Conservation (phyloP, 768 basidiomycete genomes). For the Naganishia onofrii region DNA sequence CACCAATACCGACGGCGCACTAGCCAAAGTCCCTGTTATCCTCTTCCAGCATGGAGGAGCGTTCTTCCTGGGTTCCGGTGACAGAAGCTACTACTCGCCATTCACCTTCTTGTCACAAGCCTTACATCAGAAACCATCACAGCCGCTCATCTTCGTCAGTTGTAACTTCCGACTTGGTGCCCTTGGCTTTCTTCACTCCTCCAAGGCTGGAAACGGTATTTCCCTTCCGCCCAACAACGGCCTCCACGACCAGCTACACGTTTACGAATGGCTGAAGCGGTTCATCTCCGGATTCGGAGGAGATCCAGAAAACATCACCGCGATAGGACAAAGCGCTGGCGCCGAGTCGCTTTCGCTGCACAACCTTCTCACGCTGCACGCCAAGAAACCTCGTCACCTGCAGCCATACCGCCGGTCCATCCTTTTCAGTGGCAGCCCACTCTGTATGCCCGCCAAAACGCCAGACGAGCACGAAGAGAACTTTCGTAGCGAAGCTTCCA, state of each 20-base stretch:
- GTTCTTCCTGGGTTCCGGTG: slow-evolving; percentile 25
- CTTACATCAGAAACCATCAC: background rate
- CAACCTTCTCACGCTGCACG: background rate
- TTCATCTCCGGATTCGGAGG: slow-evolving; percentile 33
- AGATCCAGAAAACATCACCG: slow-evolving; percentile 32
- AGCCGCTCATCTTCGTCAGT: slow-evolving; percentile 31
- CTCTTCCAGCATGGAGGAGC: slow-evolving; percentile 26
- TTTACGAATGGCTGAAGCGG: slow-evolving; percentile 30
- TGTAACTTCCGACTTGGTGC: slow-evolving; percentile 34
- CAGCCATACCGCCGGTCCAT: slow-evolving; percentile 15
- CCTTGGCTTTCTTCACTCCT: slow-evolving; percentile 29
- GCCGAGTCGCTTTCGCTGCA: slow-evolving; percentile 18
- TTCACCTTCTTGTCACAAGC: slow-evolving; percentile 15
- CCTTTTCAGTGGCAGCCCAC: slow-evolving; percentile 18
- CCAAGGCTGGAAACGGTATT: background rate
- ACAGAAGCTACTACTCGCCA: slow-evolving; percentile 21
- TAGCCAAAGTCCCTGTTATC: slow-evolving; percentile 7
- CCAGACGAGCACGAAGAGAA: slow-evolving; percentile 12
- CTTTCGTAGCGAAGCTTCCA: slow-evolving; percentile 1
- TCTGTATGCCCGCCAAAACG: slow-evolving; percentile 28
- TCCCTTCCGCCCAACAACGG: slow-evolving; percentile 28
- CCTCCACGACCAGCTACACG: slow-evolving; percentile 29
- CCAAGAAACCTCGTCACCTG: background rate
- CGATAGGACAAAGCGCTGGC: slow-evolving; percentile 31
- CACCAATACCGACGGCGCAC: background rate